Evolutionary conservation across 73 alveolate species (phyloP).

Genomic region (Blepharisma japonicum): DNA sequence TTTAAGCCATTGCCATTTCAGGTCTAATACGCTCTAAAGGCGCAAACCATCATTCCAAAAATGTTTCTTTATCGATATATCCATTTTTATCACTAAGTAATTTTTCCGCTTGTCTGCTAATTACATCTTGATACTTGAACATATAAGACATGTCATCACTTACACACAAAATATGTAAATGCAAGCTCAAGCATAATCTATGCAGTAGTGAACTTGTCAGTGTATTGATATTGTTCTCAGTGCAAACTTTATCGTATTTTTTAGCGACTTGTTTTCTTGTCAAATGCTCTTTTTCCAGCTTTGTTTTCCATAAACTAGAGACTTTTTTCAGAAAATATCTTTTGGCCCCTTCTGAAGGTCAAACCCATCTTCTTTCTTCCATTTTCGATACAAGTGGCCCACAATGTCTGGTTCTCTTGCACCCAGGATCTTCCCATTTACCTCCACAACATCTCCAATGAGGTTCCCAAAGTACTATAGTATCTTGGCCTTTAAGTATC

Average conservation of each 20-base stretch:
- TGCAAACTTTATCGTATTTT: slow-evolving; percentile 21
- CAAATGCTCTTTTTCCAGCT: slow-evolving; percentile 29
- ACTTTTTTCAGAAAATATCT: slow-evolving; percentile 75
- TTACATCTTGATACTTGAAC: slow-evolving; percentile 80
- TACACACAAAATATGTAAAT: slow-evolving; percentile 66
- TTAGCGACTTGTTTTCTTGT: slow-evolving; percentile 1
- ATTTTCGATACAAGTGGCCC: slow-evolving; percentile 81
- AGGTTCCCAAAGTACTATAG: slow-evolving; percentile 80
- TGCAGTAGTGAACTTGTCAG: slow-evolving; percentile 58
- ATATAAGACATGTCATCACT: slow-evolving; percentile 88
- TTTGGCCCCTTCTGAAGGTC: slow-evolving; percentile 95
- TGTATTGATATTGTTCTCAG: slow-evolving; percentile 25
- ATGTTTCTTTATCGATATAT: slow-evolving; percentile 45
- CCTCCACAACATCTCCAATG: slow-evolving; percentile 99
- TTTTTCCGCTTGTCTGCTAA: slow-evolving; percentile 64
- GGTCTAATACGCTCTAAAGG: slow-evolving; percentile 46
- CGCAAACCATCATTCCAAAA: slow-evolving; percentile 75
- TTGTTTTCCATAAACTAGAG: slow-evolving; percentile 75
- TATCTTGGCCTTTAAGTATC: slow-evolving; percentile 60
- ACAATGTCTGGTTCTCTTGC: slow-evolving; percentile 78
- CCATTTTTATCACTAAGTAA: slow-evolving; percentile 73
- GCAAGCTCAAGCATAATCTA: slow-evolving; percentile 68
- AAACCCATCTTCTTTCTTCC: slow-evolving; percentile 65
- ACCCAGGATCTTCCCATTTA: slow-evolving; percentile 92
- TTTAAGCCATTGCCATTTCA: slow-evolving; percentile 30